Conservation (phyloP, 108 stramenopile genomes). For the Discostella stelligeroides region DNA sequence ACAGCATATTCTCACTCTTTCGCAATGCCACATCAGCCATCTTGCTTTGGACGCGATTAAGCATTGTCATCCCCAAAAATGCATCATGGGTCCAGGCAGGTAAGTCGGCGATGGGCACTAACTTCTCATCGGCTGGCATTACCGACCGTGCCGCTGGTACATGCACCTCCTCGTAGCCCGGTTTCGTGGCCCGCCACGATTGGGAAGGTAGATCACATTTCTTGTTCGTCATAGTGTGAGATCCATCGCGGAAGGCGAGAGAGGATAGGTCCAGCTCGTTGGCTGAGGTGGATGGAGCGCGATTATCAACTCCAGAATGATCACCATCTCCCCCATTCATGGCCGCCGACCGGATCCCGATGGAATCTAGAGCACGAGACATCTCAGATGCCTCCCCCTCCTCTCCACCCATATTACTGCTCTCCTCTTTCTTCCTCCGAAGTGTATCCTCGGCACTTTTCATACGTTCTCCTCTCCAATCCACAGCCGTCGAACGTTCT, state of each 20-base stretch:
- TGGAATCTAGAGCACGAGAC: conserved; percentile 69
- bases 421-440: conserved; percentile 43
- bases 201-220: conserved; percentile 89
- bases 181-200: conserved; percentile 93
- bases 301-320: conserved; percentile 45
- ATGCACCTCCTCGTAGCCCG: conserved; percentile 99
- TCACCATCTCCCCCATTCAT: conserved; percentile 47
- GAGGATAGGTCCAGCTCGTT: conserved; percentile 89
- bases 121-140: conserved; percentile 75
- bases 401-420: conserved; percentile 32
- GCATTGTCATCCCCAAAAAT: conserved; percentile 93
- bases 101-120: conserved; percentile 87
- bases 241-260: conserved; percentile 89
- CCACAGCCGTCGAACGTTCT: conserved; percentile 70
- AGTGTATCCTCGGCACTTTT: conserved; percentile 64
- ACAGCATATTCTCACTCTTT: conserved; percentile 91
- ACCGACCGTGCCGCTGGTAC: conserved; percentile 93
- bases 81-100: conserved; percentile 94
- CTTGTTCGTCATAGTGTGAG: conserved; percentile 95
- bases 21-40: conserved; percentile 89
- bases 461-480: conserved; percentile 84
- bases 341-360: conserved; percentile 61
- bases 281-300: conserved; percentile 39
- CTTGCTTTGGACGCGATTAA: conserved; percentile 98
- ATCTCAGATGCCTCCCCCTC: conserved; percentile 51